phyloP scores from a whole-genome alignment of 257 asterid genomes.

The Fraxinus pennsylvanica region DNA sequence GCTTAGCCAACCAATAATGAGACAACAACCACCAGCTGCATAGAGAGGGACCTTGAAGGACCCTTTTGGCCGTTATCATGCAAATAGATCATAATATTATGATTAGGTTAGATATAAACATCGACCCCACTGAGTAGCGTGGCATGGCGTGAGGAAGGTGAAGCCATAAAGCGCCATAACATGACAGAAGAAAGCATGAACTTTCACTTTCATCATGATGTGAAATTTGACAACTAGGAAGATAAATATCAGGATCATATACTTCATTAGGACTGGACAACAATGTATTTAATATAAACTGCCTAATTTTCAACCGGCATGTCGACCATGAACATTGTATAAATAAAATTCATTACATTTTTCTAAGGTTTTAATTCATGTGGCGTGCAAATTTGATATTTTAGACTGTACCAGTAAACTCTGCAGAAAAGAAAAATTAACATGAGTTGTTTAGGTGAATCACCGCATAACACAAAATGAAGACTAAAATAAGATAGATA shows the following conservation, averaged over 20 bases:
- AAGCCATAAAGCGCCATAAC: not conserved
- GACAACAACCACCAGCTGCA: conserved; percentile 20
- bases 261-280: conserved; percentile 18
- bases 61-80: conserved; percentile 23
- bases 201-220: conserved; percentile 16
- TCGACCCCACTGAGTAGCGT: conserved; percentile 1
- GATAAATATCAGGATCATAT: conserved; percentile 3
- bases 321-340: conserved; percentile 34
- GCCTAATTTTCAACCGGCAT: conserved; percentile 20
- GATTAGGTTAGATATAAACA: conserved; percentile 37
- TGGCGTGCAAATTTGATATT: conserved; percentile 25
- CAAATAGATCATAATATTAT: conserved; percentile 28
- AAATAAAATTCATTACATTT: conserved; percentile 16
- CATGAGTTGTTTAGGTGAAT: conserved; percentile 37
- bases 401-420: conserved; percentile 19
- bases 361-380: conserved; percentile 19
- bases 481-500: conserved; percentile 22
- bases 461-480: conserved; percentile 23
- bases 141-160: not conserved
- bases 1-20: conserved; percentile 11
- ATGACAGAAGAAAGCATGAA: not conserved
- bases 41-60: not conserved
- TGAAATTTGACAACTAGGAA: conserved; percentile 12
- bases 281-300: too few species aligned
- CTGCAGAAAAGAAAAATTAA: conserved; percentile 24